These are phyloP conservation scores for Leishmania tropica DNA, from an alignment of 208 protist species.

Conservation along the genomic window DNA sequence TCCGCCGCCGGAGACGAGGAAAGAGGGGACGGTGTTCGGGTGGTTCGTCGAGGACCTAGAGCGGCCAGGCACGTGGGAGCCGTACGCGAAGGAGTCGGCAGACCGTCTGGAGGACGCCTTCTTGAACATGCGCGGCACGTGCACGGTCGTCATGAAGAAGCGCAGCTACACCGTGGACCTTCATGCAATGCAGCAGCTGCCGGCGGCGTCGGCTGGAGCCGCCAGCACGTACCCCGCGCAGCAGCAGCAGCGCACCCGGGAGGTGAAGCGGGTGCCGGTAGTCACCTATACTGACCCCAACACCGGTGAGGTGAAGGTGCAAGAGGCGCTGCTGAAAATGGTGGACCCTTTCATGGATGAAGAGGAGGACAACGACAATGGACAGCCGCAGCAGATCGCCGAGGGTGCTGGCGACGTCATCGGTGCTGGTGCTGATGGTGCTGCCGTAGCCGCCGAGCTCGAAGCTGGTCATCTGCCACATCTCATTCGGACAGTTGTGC, in stretches of 20 bases:
- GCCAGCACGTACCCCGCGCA: not conserved
- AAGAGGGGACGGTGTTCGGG: constrained; percentile 31
- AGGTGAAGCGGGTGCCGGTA: constrained; percentile 50
- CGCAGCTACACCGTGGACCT: constrained; percentile 70
- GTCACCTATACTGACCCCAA: constrained; percentile 33
- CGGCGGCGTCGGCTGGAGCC: not conserved
- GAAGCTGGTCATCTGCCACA: constrained; percentile 20
- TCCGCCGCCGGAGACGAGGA: constrained; percentile 9
- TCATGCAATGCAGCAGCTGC: constrained; percentile 53
- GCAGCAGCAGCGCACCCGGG: constrained; percentile 29
- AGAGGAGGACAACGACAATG: constrained; percentile 6
- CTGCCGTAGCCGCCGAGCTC: not conserved
- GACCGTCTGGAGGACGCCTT: constrained; percentile 68
- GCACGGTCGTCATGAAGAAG: constrained; percentile 60
- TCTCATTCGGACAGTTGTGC: constrained; percentile 30
- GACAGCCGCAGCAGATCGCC: constrained; percentile 2
- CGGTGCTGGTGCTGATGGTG: not conserved
- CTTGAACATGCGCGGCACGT: constrained; percentile 27
- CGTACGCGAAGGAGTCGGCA: constrained; percentile 52
- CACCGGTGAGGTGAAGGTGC: constrained; percentile 30
- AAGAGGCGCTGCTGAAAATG: constrained; percentile 20
- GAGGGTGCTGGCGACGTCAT: constrained; percentile 14
- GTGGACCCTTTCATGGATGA: constrained; percentile 54
- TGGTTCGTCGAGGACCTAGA: constrained; percentile 80
- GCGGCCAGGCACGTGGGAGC: constrained; percentile 57